phyloP scores from a whole-genome alignment of 164 flowering plant genomes.

The Dillenia suffruticosa region DNA sequence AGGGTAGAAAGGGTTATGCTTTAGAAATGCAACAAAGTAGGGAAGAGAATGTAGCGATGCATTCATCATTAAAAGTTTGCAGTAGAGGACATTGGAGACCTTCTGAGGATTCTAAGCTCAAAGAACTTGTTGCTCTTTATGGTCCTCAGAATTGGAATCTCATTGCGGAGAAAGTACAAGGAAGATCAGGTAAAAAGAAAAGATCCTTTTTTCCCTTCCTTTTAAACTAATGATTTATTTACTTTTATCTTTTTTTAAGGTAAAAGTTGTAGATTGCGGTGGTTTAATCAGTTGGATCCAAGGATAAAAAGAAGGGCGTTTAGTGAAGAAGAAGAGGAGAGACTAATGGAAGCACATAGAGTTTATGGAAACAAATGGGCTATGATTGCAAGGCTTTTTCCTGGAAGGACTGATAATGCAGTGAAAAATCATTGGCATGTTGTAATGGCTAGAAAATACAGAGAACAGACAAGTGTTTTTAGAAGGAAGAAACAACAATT shows the following conservation, averaged over 20 bases:
- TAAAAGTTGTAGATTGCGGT: slow-evolving; percentile 40
- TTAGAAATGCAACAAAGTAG: too few relatives aligned
- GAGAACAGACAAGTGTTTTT: slow-evolving; percentile 32
- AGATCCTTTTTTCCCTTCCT: background rate
- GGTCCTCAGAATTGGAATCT: slow-evolving; percentile 50
- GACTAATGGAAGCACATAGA: slow-evolving; percentile 32
- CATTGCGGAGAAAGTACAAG: slow-evolving; percentile 40
- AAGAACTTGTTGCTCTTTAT: slow-evolving; percentile 39
- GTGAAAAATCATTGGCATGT: slow-evolving; percentile 54
- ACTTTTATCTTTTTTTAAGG: slow-evolving; percentile 16
- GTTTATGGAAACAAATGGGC: slow-evolving; percentile 33
- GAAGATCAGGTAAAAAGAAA: slow-evolving; percentile 31
- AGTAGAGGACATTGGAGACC: slow-evolving; percentile 45
- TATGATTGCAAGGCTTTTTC: slow-evolving; percentile 27
- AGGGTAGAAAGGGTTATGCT: too few relatives aligned
- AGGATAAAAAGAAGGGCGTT: slow-evolving; percentile 40
- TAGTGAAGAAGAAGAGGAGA: slow-evolving; percentile 41
- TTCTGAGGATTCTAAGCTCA: slow-evolving; percentile 36
- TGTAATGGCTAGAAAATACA: slow-evolving; percentile 41
- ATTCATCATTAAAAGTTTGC: slow-evolving; percentile 18
- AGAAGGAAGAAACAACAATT: slow-evolving; percentile 19
- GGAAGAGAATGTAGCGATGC: too few relatives aligned
- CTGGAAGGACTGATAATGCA: slow-evolving; percentile 38
- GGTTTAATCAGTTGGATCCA: slow-evolving; percentile 47
- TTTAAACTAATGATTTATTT: background rate